These are phyloP conservation scores for Lepidium aucheri DNA, from an alignment of 345 rosid species.

Conservation along the genomic window DNA sequence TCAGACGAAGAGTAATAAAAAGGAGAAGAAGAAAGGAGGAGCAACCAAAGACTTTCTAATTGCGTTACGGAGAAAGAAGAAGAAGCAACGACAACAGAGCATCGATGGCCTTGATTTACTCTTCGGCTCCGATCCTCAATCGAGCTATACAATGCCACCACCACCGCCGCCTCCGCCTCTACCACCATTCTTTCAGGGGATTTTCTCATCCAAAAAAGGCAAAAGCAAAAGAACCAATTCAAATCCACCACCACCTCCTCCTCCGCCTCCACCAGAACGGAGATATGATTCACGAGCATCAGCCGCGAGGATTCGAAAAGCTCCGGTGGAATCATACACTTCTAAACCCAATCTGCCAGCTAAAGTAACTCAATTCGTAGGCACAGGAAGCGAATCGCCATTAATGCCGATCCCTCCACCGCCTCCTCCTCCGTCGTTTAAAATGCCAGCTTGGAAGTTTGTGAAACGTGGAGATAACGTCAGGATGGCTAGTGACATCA, in stretches of 20 bases:
- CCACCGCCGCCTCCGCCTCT: conserved; percentile 47
- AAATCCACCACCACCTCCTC: conserved; percentile 49
- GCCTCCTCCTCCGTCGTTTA: conserved; percentile 84
- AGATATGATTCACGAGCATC: conserved; percentile 28
- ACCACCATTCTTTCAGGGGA: conserved; percentile 42
- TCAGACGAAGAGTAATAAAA: conserved; percentile 18
- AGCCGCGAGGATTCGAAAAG: conserved; percentile 18
- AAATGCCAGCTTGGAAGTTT: conserved; percentile 53
- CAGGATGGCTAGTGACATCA: conserved; percentile 48
- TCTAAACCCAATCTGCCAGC: conserved; percentile 28
- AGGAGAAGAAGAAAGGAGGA: conserved; percentile 54
- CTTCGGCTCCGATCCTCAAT: conserved; percentile 28
- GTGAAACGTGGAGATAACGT: conserved; percentile 58
- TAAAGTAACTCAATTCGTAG: conserved; percentile 17
- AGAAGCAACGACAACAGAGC: conserved; percentile 76
- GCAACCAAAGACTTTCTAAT: conserved; percentile 52
- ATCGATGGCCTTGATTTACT: conserved; percentile 66
- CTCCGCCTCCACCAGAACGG: conserved; percentile 32
- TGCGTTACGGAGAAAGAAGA: conserved; percentile 46
- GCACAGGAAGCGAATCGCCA: conserved; percentile 49
- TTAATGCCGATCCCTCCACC: conserved; percentile 54
- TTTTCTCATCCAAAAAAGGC: conserved; percentile 58
- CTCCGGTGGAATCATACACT: conserved; percentile 10
- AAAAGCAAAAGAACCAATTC: conserved; percentile 38
- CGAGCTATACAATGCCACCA: conserved; percentile 23